Evolutionary conservation across 1,139 yeast species (phyloP).

Genomic region (Blastobotrys arbuscula): DNA sequence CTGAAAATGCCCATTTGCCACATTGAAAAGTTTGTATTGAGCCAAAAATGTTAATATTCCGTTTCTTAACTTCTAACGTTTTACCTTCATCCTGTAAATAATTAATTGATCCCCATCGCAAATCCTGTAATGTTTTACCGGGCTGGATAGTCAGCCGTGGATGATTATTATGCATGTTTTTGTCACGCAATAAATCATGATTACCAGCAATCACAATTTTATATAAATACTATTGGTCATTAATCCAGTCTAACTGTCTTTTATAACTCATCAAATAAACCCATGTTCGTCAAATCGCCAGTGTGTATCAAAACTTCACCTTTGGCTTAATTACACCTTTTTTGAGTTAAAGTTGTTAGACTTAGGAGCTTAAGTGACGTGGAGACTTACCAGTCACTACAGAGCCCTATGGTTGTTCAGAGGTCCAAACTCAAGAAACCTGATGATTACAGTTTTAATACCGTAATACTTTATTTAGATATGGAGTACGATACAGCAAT

Average conservation of each 20-base stretch:
- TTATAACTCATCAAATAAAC: slow-evolving; percentile 10
- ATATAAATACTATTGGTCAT: slow-evolving; percentile 5
- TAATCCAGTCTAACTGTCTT: slow-evolving; percentile 9
- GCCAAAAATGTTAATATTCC: slow-evolving; percentile 1
- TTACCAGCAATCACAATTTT: slow-evolving; percentile 9
- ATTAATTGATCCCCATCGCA: slow-evolving; percentile 9
- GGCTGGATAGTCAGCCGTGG: neutral
- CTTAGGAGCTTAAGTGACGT: too few species aligned
- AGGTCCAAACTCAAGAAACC: too few species aligned
- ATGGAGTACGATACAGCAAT: too few species aligned
- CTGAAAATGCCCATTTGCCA: slow-evolving; percentile 7
- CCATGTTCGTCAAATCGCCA: slow-evolving; percentile 8
- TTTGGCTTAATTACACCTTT: too few species aligned
- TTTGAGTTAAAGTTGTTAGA: too few species aligned
- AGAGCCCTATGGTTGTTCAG: too few species aligned
- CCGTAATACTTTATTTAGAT: too few species aligned
- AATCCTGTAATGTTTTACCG: neutral
- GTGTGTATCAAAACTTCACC: slow-evolving; percentile 9
- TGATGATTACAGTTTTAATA: too few species aligned
- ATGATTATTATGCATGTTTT: neutral
- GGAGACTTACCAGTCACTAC: too few species aligned
- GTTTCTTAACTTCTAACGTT: neutral
- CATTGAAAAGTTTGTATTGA: slow-evolving; percentile 1
- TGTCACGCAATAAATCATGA: slow-evolving; percentile 6
- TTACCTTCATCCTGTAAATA: slow-evolving; percentile 1